phyloP scores from a whole-genome alignment of 805 yeast species.

The Hanseniaspora nectarophila region DNA sequence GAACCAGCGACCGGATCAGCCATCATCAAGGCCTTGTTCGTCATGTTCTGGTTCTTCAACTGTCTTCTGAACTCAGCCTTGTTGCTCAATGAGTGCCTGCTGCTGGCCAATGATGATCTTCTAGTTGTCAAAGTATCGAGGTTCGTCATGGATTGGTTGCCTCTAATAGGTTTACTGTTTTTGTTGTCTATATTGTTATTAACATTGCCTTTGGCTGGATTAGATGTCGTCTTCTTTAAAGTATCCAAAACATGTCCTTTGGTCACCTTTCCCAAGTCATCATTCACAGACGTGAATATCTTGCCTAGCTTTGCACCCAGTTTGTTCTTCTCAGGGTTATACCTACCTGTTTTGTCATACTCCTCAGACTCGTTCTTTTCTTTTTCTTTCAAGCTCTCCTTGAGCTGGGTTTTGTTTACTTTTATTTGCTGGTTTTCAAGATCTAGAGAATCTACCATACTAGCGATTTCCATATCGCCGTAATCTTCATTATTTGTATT shows the following conservation, averaged over 20 bases:
- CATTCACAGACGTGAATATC: conserved; percentile 21
- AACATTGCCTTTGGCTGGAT: background rate
- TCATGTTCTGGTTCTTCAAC: conserved; percentile 6
- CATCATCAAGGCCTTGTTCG: conserved; percentile 9
- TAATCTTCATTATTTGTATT: background rate
- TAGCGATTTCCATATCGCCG: background rate
- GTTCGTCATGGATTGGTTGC: no score
- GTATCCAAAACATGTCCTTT: background rate
- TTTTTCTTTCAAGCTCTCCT: conserved; percentile 19
- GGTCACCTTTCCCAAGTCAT: background rate
- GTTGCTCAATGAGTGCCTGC: conserved; percentile 5
- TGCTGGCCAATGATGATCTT: conserved; percentile 5
- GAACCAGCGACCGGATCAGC: conserved; percentile 15
- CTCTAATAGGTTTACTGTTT: no score
- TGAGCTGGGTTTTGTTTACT: background rate
- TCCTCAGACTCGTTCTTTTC: conserved; percentile 25
- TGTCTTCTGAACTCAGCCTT: conserved; percentile 4
- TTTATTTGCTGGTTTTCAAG: conserved; percentile 4
- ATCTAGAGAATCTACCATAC: conserved; percentile 6
- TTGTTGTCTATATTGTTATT: no score
- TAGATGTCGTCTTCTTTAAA: background rate
- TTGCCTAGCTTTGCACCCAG: conserved; percentile 29
- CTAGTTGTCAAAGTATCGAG: background rate
- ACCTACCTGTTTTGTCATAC: conserved; percentile 20
- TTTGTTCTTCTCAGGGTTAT: conserved; percentile 28